A percentile compares a stretch with the other conserved stretches of the same genome.
These are phyloP conservation scores for Hymenoscyphus occultus DNA, from an alignment of 2,329 filamentous ascomycete genomes.

Conservation along the genomic window DNA sequence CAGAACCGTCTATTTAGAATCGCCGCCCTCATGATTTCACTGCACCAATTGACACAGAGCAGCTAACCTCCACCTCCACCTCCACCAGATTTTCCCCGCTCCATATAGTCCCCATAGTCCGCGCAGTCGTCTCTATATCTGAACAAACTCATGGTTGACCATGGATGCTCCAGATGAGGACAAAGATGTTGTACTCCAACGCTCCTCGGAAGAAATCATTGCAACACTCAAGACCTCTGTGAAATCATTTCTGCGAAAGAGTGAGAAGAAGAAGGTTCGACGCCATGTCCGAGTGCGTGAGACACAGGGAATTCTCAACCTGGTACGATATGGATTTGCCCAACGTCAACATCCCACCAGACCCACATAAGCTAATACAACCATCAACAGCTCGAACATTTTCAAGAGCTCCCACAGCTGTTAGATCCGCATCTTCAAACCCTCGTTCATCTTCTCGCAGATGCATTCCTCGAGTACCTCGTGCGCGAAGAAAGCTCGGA, in stretches of 20 bases:
- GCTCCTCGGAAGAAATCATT: constrained; percentile 57
- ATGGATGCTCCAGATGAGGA: constrained; percentile 39
- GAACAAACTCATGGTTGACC: neutral
- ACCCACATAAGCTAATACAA: constrained; percentile 19
- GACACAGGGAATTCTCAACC: constrained; percentile 46
- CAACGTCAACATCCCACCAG: neutral
- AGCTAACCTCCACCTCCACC: neutral
- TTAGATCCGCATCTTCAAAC: constrained; percentile 78
- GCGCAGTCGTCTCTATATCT: neutral
- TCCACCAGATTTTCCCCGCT: neutral
- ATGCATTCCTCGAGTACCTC: constrained; percentile 71
- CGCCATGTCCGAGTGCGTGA: constrained; percentile 50
- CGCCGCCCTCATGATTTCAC: neutral
- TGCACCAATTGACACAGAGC: neutral
- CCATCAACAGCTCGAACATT: constrained; percentile 66
- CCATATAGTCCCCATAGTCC: neutral
- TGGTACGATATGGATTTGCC: constrained; percentile 37
- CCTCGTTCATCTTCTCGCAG: constrained; percentile 71
- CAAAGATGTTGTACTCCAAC: constrained; percentile 60
- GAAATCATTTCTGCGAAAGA: constrained; percentile 50
- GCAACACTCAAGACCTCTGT: constrained; percentile 55
- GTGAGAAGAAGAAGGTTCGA: constrained; percentile 43
- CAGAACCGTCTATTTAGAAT: neutral
- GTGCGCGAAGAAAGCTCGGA: constrained; percentile 42
- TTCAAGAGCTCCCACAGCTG: constrained; percentile 93